Base-by-base conservation (phyloP, 2,329 filamentous ascomycete genomes). In the Diplodia sapinea region DNA sequence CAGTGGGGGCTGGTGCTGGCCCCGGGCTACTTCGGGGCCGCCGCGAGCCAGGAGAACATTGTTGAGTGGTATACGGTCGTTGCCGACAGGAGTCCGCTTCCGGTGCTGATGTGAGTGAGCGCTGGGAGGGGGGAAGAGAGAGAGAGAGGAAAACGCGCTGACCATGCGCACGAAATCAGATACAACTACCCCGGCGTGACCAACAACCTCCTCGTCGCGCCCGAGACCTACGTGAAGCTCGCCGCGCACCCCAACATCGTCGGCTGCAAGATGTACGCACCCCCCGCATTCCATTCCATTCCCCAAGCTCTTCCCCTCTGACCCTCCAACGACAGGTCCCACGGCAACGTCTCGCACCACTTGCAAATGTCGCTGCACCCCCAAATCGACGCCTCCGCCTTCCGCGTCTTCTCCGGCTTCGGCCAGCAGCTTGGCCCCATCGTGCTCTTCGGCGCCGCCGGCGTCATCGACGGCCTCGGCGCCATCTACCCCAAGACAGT, bases 111-210 rank as follows among this genome's bases (percentile, higher is more conserved):
- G 82, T 86, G 73, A 74, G 82, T 74, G 26, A 15, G 36, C 23
- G 23, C 23, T 26, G 23, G 20, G 31, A 6, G 15, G 40, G 17
- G 3, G 17, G n/a, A n/a, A 8, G n/a, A n/a, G 5, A n/a, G 40
- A n/a, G 40, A n/a, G 17, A 4, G 17, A n/a, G 17, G n/a, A 3
- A 6, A 4, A 12, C 7, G 51, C 12, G 33, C 68, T 63, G 43
- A 66, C 36, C 47, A 15, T 13, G 3, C 23, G 23, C 23, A 26
- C 23, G 23, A 26, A 26, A 26, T 2, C 67, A 85, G 82, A 65
- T 87, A 87, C 74, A 82, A 87, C 75, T 87, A 88, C 74, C 87
- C 87, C 1, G 86, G 84, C 43, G 87, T 89, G n/a, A 87, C 86
- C 11, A 89, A 89, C 79, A 85, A 86, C 71, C 79, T 89, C 71